phyloP scores from a whole-genome alignment of 306 rosid genomes.

The Ormosia semicastrata region DNA sequence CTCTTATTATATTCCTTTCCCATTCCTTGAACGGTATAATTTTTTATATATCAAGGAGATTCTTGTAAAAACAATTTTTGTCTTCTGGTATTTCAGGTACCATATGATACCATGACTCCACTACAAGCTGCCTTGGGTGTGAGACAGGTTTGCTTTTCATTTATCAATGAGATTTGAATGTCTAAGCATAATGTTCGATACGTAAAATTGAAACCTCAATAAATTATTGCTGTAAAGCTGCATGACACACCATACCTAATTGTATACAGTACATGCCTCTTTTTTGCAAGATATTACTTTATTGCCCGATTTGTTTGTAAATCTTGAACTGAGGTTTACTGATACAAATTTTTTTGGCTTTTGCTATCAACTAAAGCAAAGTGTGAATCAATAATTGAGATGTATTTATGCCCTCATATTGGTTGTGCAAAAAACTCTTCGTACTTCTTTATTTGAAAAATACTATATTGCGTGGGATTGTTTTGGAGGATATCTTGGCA shows the following conservation, averaged over 20 bases:
- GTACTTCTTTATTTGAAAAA: neutral
- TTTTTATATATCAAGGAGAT: neutral
- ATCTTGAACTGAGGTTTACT: neutral
- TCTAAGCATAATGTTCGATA: neutral
- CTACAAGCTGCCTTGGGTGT: constrained; percentile 99
- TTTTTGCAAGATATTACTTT: neutral
- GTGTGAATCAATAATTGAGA: neutral
- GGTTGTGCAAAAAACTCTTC: neutral
- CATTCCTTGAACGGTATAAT: neutral
- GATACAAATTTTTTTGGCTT: neutral
- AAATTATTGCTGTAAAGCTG: constrained; percentile 7
- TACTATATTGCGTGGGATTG: neutral
- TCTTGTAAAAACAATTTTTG: neutral
- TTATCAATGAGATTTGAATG: constrained; percentile 3
- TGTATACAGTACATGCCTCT: neutral
- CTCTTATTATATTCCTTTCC: neutral
- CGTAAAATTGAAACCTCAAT: neutral
- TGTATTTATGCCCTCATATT: neutral
- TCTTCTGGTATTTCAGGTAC: constrained; percentile 62
- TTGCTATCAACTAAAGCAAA: neutral
- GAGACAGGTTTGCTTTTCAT: constrained; percentile 77
- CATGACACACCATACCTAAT: neutral
- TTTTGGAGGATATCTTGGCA: neutral
- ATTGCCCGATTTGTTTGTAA: neutral
- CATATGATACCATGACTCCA: constrained; percentile 98